A percentile compares a stretch with the other conserved stretches of the same genome.
phyloP scores from a whole-genome alignment of 352 stramenopile genomes.

The Aphanomyces invadans region DNA sequence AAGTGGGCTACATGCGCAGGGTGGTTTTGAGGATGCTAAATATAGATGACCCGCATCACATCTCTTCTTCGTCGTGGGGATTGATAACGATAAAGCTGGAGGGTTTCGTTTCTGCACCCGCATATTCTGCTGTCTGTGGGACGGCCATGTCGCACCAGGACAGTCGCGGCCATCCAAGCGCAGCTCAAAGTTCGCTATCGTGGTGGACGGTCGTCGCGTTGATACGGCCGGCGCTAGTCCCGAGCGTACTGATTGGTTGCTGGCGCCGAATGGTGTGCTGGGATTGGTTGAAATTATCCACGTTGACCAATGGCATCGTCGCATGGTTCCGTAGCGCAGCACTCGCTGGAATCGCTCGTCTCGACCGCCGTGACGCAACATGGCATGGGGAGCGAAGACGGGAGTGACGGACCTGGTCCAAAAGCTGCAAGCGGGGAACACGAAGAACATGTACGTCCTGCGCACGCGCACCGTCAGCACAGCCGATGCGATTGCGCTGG shows the following conservation, averaged over 20 bases:
- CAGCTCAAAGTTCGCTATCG: too few relatives aligned
- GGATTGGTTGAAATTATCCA: conserved; percentile 5
- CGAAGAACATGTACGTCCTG: conserved; percentile 66
- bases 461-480: conserved; percentile 58
- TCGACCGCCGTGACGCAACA: conserved; percentile 25
- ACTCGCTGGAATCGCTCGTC: background rate
- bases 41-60: background rate
- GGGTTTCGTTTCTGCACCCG: background rate
- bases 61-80: background rate
- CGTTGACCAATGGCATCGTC: too few relatives aligned
- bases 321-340: too few relatives aligned
- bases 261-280: too few relatives aligned
- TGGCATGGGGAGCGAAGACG: conserved; percentile 65
- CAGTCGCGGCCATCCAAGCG: too few relatives aligned
- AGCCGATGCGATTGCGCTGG: conserved; percentile 42
- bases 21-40: background rate
- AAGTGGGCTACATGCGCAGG: background rate
- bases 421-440: conserved; percentile 52
- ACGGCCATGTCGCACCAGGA: too few relatives aligned
- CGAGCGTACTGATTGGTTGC: too few relatives aligned
- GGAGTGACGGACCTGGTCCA: conserved; percentile 69
- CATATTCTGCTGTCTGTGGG: too few relatives aligned
- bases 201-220: too few relatives aligned
- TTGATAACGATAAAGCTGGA: background rate
- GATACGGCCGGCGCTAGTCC: too few relatives aligned